Evolutionary conservation across 192 early-diverging fungal species (phyloP).

Genomic region (Diversispora epigaea): DNA sequence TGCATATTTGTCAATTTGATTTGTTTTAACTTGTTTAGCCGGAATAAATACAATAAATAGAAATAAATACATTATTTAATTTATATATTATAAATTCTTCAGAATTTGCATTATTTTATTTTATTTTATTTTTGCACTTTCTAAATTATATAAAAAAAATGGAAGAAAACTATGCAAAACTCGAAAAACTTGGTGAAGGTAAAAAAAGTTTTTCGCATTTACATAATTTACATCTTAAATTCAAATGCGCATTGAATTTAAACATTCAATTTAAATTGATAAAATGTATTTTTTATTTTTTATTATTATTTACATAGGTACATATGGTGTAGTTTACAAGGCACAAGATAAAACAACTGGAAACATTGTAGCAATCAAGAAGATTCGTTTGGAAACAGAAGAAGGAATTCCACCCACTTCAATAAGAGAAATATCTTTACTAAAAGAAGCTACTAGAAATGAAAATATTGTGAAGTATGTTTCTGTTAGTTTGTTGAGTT

Average conservation of each 20-base stretch:
- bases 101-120: background rate
- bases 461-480: conserved; percentile 70
- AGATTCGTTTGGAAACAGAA: conserved; percentile 67
- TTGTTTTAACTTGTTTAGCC: no score
- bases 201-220: no score
- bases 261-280: no score
- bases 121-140: background rate
- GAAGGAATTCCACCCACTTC: conserved; percentile 70
- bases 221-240: no score
- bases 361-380: conserved; percentile 68
- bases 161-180: conserved; percentile 59
- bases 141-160: background rate
- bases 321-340: conserved; percentile 82
- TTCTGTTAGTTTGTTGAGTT: no score
- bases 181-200: conserved; percentile 70
- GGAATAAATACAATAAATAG: no score
- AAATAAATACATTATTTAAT: no score
- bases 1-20: no score
- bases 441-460: conserved; percentile 71
- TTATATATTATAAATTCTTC: no score
- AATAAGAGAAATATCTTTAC: conserved; percentile 75
- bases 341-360: conserved; percentile 58
- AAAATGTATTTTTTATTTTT: no score
- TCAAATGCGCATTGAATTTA: no score
- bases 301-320: no score